Evolutionary conservation across 2,329 filamentous ascomycete genomes (phyloP).

Genomic region (Fusarium coffeatum): DNA sequence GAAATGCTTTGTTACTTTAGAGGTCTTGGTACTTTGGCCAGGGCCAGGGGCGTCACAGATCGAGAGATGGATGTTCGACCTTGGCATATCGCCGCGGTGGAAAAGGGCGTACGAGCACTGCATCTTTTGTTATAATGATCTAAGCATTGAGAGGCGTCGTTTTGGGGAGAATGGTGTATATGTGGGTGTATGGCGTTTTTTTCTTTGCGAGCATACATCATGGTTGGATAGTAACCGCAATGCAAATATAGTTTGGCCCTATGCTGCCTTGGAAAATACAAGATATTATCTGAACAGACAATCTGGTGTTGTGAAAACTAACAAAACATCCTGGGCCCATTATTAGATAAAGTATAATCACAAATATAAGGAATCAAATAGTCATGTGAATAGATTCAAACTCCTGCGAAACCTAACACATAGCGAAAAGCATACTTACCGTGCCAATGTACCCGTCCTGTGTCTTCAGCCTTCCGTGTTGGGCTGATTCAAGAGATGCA

Average conservation of each 20-base stretch:
- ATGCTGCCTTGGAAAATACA: neutral
- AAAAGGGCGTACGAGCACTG: slow-evolving; percentile 74
- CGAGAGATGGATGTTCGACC: slow-evolving; percentile 72
- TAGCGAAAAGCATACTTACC: neutral
- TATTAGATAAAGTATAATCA: neutral
- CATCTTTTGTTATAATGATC: slow-evolving; percentile 69
- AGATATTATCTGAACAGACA: neutral
- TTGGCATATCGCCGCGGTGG: slow-evolving; percentile 80
- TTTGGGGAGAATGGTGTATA: slow-evolving; percentile 1
- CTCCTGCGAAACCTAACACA: neutral
- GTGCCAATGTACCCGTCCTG: neutral
- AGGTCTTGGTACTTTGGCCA: slow-evolving; percentile 74
- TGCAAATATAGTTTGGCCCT: slow-evolving; percentile 13
- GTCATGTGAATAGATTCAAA: neutral
- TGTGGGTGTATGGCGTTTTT: slow-evolving; percentile 35
- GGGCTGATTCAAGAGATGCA: neutral
- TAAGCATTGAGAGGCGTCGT: slow-evolving; percentile 34
- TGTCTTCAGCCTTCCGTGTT: slow-evolving; percentile 1
- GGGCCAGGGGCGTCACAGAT: slow-evolving; percentile 72
- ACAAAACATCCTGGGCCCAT: neutral
- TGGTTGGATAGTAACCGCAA: slow-evolving; percentile 14
- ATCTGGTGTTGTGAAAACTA: neutral
- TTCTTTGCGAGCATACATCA: slow-evolving; percentile 25
- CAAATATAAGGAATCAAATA: neutral
- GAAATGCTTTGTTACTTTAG: slow-evolving; percentile 79